Evolutionary conservation across 352 stramenopile species (phyloP), one percentile per base, ranked within the genome.

Genomic region (Proteromonas lacertae): DNA sequence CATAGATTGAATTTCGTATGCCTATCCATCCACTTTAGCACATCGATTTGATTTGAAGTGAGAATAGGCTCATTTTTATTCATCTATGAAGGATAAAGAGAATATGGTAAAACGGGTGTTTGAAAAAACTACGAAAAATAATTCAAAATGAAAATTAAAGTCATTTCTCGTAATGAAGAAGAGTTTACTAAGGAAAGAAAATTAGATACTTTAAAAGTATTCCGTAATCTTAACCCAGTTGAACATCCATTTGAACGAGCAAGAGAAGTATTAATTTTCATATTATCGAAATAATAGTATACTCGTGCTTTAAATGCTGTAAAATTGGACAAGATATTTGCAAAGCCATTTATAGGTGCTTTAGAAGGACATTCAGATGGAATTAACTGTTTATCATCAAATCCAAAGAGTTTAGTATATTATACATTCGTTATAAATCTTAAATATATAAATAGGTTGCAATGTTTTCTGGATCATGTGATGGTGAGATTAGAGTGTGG

Each of bases 121-220:
- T 13, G 26, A 31, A n/a, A 31, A n/a, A 13, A 31, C n/a, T n/a
- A 31, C 26, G 13, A n/a, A 31, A n/a, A 13, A n/a, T n/a, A n/a
- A n/a, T n/a, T 2, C 39, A 18, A 25, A n/a, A 96, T 99, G 84
- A 96, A 95, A 64, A 77, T 99, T 40, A 95, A 96, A 61, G 89
- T 80, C 6, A 86, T 99, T 37, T 90, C 71, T 40, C 69, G 87
- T 38, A 66, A 80, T 25, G 63, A 86, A 53, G 69, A 80, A 42
- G 65, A 74, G 35, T 90, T 87, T 47, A 84, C 78, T 42, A 64
- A 81, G 45, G 73, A 95, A 47, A 76, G 59, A 57, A 49, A 70
- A 44, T 46, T 75, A 59, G 71, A 93, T 68, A 59, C 84, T 55
- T 50, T 69, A 17, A 87, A 84, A 50, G 64, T 90, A 2, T 74